These are phyloP conservation scores for Chenopodium suecicum DNA, from an alignment of 148 eudicot species.

Conservation along the genomic window DNA sequence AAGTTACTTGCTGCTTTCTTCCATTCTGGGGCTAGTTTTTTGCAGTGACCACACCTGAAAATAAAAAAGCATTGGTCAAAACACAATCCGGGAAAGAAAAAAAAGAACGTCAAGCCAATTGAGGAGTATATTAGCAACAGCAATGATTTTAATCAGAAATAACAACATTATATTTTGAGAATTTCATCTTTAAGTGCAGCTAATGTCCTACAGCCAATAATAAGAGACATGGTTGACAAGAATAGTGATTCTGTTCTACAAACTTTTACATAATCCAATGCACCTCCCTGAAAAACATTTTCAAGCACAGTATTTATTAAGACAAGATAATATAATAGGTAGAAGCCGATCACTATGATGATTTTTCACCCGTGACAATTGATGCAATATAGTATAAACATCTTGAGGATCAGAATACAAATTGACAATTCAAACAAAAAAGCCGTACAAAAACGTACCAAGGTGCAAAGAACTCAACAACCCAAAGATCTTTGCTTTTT, in stretches of 20 bases:
- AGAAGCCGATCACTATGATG: neutral
- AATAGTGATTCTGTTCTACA: neutral
- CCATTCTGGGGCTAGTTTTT: conserved; percentile 99
- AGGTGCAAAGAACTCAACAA: conserved; percentile 98
- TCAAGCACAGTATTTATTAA: neutral
- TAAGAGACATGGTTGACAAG: neutral
- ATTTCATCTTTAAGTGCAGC: neutral
- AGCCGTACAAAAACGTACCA: conserved; percentile 50
- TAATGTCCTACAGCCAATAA: neutral
- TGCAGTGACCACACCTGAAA: conserved; percentile 97
- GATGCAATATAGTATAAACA: conserved; percentile 2
- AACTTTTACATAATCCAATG: neutral
- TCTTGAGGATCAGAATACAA: too few species aligned
- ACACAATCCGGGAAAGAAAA: neutral
- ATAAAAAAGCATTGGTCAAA: conserved; percentile 7
- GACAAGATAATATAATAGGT: neutral
- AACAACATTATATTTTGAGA: neutral
- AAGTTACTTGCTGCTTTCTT: conserved; percentile 87
- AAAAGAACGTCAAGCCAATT: neutral
- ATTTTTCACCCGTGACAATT: neutral
- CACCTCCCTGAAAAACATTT: neutral
- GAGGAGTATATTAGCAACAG: neutral
- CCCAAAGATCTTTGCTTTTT: conserved; percentile 91
- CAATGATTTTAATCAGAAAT: neutral
- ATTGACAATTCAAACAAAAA: neutral